Conservation (phyloP, 1,284 basidiomycete species). For the Vanrija sp. region DNA sequence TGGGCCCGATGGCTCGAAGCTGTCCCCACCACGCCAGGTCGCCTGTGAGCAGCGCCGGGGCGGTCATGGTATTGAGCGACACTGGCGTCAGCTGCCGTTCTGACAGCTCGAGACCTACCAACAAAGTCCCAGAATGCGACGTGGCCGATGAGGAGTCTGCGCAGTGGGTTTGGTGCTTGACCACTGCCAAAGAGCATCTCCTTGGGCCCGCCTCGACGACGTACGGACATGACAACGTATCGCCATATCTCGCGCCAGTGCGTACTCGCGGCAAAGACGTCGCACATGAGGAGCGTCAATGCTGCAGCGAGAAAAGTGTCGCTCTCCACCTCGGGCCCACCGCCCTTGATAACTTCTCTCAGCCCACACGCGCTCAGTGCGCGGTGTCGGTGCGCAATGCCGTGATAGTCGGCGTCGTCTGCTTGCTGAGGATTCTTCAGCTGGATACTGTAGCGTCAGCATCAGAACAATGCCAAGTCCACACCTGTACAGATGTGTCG, state of each 20-base stretch:
- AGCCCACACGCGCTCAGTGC: background rate
- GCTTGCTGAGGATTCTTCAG: background rate
- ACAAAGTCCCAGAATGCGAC: slow-evolving; percentile 22
- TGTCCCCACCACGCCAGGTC: slow-evolving; percentile 20
- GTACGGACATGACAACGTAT: slow-evolving; percentile 14
- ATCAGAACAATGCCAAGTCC: background rate
- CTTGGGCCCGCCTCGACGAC: slow-evolving; percentile 22
- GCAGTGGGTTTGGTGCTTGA: slow-evolving; percentile 7
- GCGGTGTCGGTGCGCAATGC: background rate
- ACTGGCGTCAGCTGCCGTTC: background rate
- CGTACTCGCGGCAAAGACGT: slow-evolving; percentile 27
- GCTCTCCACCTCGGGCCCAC: slow-evolving; percentile 14
- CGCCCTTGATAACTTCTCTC: background rate
- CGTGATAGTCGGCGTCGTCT: background rate
- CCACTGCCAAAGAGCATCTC: slow-evolving; percentile 15
- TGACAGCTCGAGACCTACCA: slow-evolving; percentile 9
- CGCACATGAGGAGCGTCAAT: slow-evolving; percentile 17
- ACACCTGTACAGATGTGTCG: slow-evolving; percentile 24
- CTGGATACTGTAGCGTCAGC: background rate
- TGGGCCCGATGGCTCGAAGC: background rate
- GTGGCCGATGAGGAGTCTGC: slow-evolving; percentile 22
- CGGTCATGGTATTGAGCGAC: slow-evolving; percentile 15
- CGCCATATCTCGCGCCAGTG: slow-evolving; percentile 28
- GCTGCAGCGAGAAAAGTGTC: slow-evolving; percentile 27
- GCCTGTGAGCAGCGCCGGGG: slow-evolving; percentile 9